phyloP scores from a whole-genome alignment of 1,139 yeast genomes.

The Scheffersomyces titani region DNA sequence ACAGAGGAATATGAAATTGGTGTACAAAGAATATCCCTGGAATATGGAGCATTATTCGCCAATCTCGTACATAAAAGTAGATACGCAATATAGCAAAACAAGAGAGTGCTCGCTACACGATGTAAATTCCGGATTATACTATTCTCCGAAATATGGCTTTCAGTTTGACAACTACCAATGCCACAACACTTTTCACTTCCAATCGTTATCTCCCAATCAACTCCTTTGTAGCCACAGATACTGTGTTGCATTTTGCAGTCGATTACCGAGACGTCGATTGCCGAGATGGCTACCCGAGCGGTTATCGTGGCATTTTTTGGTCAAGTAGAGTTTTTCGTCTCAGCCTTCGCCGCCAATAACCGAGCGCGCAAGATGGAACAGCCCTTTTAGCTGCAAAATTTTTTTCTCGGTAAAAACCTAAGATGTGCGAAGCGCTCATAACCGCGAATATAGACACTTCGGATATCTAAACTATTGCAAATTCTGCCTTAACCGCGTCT shows the following conservation, averaged over 20 bases:
- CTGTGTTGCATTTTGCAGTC: not conserved
- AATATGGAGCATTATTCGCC: too few relatives aligned
- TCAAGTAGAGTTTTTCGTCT: not conserved
- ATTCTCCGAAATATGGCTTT: too few relatives aligned
- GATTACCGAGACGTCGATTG: not conserved
- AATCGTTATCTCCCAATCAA: not conserved
- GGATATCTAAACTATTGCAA: not conserved
- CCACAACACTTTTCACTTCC: too few relatives aligned
- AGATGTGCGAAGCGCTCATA: not conserved
- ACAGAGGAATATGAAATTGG: too few relatives aligned
- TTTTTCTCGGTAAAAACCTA: not conserved
- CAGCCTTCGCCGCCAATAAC: not conserved
- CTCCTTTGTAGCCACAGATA: not conserved
- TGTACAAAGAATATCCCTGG: too few relatives aligned
- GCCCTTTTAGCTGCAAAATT: conserved; percentile 6
- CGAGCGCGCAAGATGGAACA: not conserved
- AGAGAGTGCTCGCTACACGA: too few relatives aligned
- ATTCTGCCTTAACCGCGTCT: not conserved
- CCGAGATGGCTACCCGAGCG: not conserved
- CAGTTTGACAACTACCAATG: too few relatives aligned
- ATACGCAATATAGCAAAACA: too few relatives aligned
- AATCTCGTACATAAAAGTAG: too few relatives aligned
- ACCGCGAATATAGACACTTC: not conserved
- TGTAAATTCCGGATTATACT: too few relatives aligned
- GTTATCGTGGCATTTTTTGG: not conserved